phyloP scores from a whole-genome alignment of 1,284 basidiomycete species.

The Vanrija pseudolonga region DNA sequence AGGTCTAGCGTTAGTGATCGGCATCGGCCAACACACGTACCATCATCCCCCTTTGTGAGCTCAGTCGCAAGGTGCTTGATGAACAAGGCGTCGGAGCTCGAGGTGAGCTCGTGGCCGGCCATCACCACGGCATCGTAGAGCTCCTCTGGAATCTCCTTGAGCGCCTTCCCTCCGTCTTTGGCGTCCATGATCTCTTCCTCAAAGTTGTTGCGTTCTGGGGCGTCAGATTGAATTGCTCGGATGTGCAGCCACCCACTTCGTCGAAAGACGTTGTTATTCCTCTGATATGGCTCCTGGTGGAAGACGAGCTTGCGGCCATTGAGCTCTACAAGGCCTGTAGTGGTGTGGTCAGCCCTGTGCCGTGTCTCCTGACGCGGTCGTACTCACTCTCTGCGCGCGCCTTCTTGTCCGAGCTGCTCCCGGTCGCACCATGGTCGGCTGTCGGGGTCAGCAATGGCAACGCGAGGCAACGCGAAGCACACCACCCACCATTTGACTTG shows the following conservation, averaged over 20 bases:
- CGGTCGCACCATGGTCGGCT: too few relatives aligned
- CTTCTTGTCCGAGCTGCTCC: too few relatives aligned
- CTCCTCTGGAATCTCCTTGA: conserved; percentile 31
- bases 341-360: background rate
- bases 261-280: background rate
- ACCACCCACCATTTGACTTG: conserved; percentile 3
- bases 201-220: conserved; percentile 7
- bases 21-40: conserved; percentile 4
- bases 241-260: too few relatives aligned
- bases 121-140: conserved; percentile 29
- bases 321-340: conserved; percentile 24
- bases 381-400: too few relatives aligned
- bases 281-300: conserved; percentile 12
- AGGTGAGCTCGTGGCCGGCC: conserved; percentile 37
- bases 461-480: too few relatives aligned
- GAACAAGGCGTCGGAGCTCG: conserved; percentile 25
- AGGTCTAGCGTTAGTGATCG: conserved; percentile 11
- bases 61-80: conserved; percentile 32
- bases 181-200: conserved; percentile 29
- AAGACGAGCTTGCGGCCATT: conserved; percentile 28
- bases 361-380: too few relatives aligned
- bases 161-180: conserved; percentile 19
- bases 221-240: background rate
- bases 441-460: too few relatives aligned
- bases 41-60: conserved; percentile 18